These are phyloP conservation scores for Alternaria sp. DNA, from an alignment of 2,329 filamentous ascomycete species.

Conservation along the genomic window DNA sequence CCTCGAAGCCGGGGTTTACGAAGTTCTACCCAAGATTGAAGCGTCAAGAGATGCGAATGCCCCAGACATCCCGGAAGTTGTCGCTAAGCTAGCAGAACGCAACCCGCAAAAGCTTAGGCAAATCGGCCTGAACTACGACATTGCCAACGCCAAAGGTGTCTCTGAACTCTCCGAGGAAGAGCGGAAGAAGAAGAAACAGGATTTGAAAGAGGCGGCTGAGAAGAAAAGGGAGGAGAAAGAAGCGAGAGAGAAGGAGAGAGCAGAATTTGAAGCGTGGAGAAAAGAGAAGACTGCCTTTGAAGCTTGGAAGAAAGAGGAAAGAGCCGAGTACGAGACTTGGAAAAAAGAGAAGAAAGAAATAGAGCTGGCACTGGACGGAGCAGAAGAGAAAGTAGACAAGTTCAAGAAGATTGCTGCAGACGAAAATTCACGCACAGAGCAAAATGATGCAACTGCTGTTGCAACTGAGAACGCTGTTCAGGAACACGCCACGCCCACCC, in stretches of 20 bases:
- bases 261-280: constrained; percentile 46
- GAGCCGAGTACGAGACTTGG: constrained; percentile 43
- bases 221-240: constrained; percentile 41
- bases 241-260: constrained; percentile 44
- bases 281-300: constrained; percentile 40
- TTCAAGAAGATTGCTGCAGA: constrained; percentile 10
- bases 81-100: constrained; percentile 53
- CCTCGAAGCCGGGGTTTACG: constrained; percentile 76
- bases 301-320: constrained; percentile 44
- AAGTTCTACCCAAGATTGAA: constrained; percentile 75
- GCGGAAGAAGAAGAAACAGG: constrained; percentile 52
- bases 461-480: background rate
- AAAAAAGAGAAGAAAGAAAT: constrained; percentile 37
- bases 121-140: constrained; percentile 73
- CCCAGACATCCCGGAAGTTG: constrained; percentile 69
- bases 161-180: constrained; percentile 60
- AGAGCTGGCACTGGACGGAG: constrained; percentile 23
- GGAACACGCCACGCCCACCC: background rate
- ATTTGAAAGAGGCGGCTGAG: constrained; percentile 47
- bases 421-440: background rate
- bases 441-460: background rate
- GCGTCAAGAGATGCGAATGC: constrained; percentile 63
- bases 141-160: constrained; percentile 71
- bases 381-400: constrained; percentile 15
- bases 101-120: constrained; percentile 64